Conservation (phyloP, 495 filamentous ascomycete genomes). For the Hyphodiscus hymeniophilus region DNA sequence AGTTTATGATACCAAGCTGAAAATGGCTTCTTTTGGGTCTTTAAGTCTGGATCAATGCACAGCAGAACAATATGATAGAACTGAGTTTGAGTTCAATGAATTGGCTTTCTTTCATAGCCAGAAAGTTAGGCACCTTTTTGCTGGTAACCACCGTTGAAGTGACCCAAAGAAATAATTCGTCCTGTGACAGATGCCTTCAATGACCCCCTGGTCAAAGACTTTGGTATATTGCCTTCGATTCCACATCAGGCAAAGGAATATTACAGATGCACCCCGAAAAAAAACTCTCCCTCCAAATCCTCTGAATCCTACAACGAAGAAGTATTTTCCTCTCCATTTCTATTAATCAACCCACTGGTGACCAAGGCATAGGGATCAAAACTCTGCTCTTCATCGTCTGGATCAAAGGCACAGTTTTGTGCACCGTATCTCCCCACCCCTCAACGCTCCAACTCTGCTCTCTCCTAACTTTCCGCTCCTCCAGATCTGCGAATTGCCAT, state of each 20-base stretch:
- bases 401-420: constrained; percentile 96
- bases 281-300: no score
- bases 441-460: constrained; percentile 94
- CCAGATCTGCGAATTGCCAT: constrained; percentile 96
- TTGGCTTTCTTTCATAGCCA: not conserved
- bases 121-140: not conserved
- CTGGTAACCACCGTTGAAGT: not conserved
- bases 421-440: constrained; percentile 96
- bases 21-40: no score
- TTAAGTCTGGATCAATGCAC: no score
- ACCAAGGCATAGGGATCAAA: constrained; percentile 92
- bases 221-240: no score
- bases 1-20: no score
- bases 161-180: not conserved
- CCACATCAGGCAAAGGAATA: no score
- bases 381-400: constrained; percentile 93
- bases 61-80: no score
- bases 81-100: not conserved
- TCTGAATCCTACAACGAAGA: no score
- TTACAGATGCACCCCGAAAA: no score
- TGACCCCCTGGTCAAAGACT: no score
- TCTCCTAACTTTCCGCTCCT: constrained; percentile 82
- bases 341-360: constrained; percentile 63
- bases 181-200: no score
- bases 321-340: no score